phyloP scores from a whole-genome alignment of 805 yeast species.

The Wickerhamomyces bisporus region DNA sequence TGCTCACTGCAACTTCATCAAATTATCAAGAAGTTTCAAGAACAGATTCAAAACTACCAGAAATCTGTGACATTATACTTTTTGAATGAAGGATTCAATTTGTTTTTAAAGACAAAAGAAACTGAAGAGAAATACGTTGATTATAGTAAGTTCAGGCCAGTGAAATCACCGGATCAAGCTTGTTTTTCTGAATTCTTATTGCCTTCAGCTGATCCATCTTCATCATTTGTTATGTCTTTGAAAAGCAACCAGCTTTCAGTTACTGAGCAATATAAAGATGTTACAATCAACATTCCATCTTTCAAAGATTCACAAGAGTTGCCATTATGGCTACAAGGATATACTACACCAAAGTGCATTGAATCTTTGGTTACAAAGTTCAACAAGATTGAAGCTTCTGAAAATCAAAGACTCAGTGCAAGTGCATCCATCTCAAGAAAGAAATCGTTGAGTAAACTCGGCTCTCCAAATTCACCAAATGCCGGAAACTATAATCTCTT shows the following conservation, averaged over 20 bases:
- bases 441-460: slow-evolving; percentile 3
- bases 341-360: slow-evolving; percentile 16
- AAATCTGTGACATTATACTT: slow-evolving; percentile 14
- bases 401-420: slow-evolving; percentile 24
- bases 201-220: slow-evolving; percentile 22
- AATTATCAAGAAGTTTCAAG: slow-evolving; percentile 22
- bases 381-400: slow-evolving; percentile 29
- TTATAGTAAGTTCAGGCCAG: slow-evolving; percentile 9
- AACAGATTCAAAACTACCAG: slow-evolving; percentile 6
- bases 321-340: slow-evolving; percentile 29
- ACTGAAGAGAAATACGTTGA: slow-evolving; percentile 7
- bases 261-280: slow-evolving; percentile 7
- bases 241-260: slow-evolving; percentile 12
- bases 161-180: slow-evolving; percentile 7
- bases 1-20: slow-evolving; percentile 23
- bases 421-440: slow-evolving; percentile 14
- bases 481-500: slow-evolving; percentile 2
- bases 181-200: slow-evolving; percentile 18
- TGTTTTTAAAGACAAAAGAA: slow-evolving; percentile 9
- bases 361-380: slow-evolving; percentile 23
- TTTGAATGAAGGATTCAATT: slow-evolving; percentile 18
- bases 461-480: slow-evolving; percentile 8
- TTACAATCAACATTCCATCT: slow-evolving; percentile 9
- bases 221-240: slow-evolving; percentile 19
- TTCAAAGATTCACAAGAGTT: slow-evolving; percentile 9